Base-by-base conservation (phyloP, 768 basidiomycete species). In the Trametes cinnabarina region DNA sequence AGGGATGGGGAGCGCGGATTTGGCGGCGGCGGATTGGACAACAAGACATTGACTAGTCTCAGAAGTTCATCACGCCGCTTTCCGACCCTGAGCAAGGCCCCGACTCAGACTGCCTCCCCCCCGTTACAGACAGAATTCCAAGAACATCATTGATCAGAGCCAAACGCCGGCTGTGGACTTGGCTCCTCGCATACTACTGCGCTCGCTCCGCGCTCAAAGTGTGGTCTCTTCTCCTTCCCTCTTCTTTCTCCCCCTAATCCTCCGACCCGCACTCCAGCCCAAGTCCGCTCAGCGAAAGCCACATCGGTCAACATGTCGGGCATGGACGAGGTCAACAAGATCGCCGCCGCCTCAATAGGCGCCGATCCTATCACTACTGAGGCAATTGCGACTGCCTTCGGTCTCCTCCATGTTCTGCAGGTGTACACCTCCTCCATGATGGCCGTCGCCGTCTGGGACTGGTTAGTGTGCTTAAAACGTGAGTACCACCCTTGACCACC, bases 281-380 rank as follows among this genome's bases (percentile, higher is more conserved):
- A 23, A 17, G 14, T n/a, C n/a, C n/a, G n/a, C n/a, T n/a, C n/a
- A n/a, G n/a, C n/a, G 28, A 19, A 2, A 47, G 25, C n/a, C 19
- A 23, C 37, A 3, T 4, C 15, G 28, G 42, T 12, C 42, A 30
- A 25, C 19, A 55, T 55, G 54, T 55, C 54, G 54, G 54, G 54
- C 46, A 47, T 55, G 54, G 39, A 55, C 19, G 54, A 55, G 46
- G 54, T 55, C n/a, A 55, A 47, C 54, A 28, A 55, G 37, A 55
- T 55, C 39, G 54, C 54, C 26, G 54, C 54, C 4, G 54, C 54
- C 8, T 55, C 54, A 22, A 10, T 55, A 11, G 54, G 54, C 37
- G 54, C 54, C 26, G 54, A 55, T 23, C 46, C 54, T 1, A 34
- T 15, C 25, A 55, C 54, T n/a, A 55, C 54, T 1, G 54, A 47